These are phyloP conservation scores for Rhodamnia rubescens DNA, from an alignment of 345 rosid species.

Conservation along the genomic window DNA sequence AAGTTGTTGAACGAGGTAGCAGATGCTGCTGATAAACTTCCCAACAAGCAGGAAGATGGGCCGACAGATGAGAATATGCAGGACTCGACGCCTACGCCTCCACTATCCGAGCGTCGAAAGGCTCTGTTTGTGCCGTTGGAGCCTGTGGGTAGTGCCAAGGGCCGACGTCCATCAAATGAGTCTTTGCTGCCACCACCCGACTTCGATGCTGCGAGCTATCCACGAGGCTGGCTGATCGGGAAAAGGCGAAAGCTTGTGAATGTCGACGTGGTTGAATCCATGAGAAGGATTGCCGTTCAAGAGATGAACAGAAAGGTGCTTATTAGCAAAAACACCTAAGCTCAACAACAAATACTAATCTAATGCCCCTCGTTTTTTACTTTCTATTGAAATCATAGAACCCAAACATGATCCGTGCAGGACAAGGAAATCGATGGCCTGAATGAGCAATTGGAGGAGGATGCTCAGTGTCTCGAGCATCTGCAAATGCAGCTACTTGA, in stretches of 20 bases:
- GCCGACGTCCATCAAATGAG: conserved; percentile 43
- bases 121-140: conserved; percentile 89
- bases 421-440: conserved; percentile 83
- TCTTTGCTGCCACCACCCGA: conserved; percentile 86
- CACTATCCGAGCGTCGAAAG: conserved; percentile 66
- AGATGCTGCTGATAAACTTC: conserved; percentile 23
- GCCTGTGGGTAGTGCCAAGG: conserved; percentile 34
- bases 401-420: conserved; percentile 16
- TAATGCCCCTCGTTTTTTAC: background rate
- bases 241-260: conserved; percentile 90
- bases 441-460: conserved; percentile 91
- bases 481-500: conserved; percentile 73
- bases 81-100: conserved; percentile 18
- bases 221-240: conserved; percentile 89
- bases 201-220: conserved; percentile 70
- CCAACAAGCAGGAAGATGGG: conserved; percentile 34
- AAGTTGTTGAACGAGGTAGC: conserved; percentile 32
- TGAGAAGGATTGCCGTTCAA: conserved; percentile 92
- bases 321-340: background rate
- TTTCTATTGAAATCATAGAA: background rate
- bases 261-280: conserved; percentile 92
- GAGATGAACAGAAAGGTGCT: conserved; percentile 94
- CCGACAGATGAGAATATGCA: conserved; percentile 24
- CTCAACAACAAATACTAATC: background rate
- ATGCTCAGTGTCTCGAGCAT: conserved; percentile 68